Percentiles rank a stretch among this genome's conserved stretches.
Evolutionary conservation across 2,329 filamentous ascomycete species (phyloP).

Genomic region (Elsinoe arachidis): DNA sequence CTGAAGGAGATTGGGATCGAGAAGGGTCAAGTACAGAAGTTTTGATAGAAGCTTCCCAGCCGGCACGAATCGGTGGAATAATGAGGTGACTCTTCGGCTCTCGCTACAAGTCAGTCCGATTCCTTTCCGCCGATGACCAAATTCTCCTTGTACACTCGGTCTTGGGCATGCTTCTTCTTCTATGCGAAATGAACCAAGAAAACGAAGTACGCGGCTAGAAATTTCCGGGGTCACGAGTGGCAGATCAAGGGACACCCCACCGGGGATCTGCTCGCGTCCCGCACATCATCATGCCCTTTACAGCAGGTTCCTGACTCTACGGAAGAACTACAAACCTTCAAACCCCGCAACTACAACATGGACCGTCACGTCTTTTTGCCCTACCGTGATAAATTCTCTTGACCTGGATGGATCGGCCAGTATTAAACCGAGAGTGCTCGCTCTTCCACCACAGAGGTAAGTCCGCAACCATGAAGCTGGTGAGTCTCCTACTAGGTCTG

Average conservation of each 20-base stretch:
- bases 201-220: neutral
- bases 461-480: slow-evolving; percentile 4
- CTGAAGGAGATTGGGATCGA: slow-evolving; percentile 50
- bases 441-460: neutral
- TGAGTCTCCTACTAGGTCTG: slow-evolving; percentile 1
- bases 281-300: slow-evolving; percentile 6
- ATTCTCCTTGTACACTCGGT: neutral
- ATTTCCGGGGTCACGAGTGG: neutral
- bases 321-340: slow-evolving; percentile 5
- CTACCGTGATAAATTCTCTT: neutral
- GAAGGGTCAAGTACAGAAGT: slow-evolving; percentile 51
- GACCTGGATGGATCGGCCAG: neutral
- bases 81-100: neutral
- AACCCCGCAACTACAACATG: neutral
- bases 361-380: neutral
- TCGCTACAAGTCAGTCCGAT: neutral
- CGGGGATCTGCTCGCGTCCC: slow-evolving; percentile 3
- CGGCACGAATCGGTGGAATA: neutral
- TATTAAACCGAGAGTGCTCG: neutral
- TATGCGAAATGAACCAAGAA: slow-evolving; percentile 1
- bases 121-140: neutral
- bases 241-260: neutral
- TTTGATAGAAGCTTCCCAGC: slow-evolving; percentile 31
- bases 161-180: neutral
- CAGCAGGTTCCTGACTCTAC: neutral